These are phyloP conservation scores for Xanthoceras sorbifolium DNA, from an alignment of 345 rosid species.

Conservation along the genomic window DNA sequence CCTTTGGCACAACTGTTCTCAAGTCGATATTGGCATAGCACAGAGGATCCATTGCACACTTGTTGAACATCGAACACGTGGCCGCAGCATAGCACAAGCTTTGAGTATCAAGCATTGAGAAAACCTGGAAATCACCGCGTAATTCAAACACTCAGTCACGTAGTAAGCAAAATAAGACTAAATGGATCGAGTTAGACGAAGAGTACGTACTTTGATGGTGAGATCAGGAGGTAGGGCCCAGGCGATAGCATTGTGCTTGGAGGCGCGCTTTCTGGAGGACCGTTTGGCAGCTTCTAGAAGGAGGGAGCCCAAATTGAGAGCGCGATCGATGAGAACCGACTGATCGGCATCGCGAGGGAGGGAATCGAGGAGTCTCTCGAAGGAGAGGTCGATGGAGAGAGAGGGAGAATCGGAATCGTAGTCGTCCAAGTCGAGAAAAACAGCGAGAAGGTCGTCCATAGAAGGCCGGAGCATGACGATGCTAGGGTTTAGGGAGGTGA, in stretches of 20 bases:
- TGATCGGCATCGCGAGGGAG: conserved; percentile 52
- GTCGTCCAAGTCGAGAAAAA: conserved; percentile 51
- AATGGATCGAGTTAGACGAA: neutral
- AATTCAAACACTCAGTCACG: neutral
- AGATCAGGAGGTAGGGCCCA: conserved; percentile 87
- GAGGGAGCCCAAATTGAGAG: conserved; percentile 54
- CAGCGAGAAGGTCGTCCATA: conserved; percentile 49
- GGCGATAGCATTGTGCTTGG: conserved; percentile 56
- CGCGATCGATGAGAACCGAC: conserved; percentile 62
- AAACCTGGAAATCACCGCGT: conserved; percentile 44
- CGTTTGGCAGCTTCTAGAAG: conserved; percentile 66
- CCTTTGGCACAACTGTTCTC: conserved; percentile 63
- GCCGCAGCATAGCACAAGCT: conserved; percentile 78
- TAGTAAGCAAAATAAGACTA: too few relatives aligned
- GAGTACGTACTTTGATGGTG: conserved; percentile 59
- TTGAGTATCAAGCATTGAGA: conserved; percentile 84
- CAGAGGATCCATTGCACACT: conserved; percentile 80
- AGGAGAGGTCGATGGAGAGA: conserved; percentile 51
- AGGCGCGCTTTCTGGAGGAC: conserved; percentile 67
- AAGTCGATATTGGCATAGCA: conserved; percentile 77
- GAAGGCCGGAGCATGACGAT: conserved; percentile 25
- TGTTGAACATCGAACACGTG: conserved; percentile 76
- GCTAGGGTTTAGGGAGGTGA: conserved; percentile 27
- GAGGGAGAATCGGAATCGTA: conserved; percentile 30
- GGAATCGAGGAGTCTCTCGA: conserved; percentile 68